Base-by-base conservation (phyloP, 371 early-diverging fungal genomes). In the Mucor irregularis region DNA sequence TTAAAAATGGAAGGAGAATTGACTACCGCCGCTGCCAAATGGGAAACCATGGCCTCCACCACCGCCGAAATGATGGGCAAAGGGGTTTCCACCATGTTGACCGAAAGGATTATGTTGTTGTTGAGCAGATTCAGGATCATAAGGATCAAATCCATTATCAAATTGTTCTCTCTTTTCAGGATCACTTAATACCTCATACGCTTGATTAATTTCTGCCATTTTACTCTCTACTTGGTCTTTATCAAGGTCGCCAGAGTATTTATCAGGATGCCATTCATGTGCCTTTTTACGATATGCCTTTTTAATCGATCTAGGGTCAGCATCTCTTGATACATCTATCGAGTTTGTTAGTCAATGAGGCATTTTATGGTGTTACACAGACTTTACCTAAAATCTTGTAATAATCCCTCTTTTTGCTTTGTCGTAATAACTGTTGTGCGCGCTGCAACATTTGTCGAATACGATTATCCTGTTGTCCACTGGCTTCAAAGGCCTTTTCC, bases 91-190 rank as follows among this genome's bases (percentile, higher is more conserved):
- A 21, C 56, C 56, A 24, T 81, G 81, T 28, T 45, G 46, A 1
- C 68, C 85, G 56, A 84, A 84, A 3, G 81, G 85, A 43, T 85
- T 78, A 2, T 64, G 73, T 14, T 71, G 68, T 24, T 60, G 61
- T 24, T 68, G 73, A 6, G 82, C 84, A 50, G 73, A 78, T 14
- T 70, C 79, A 33, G 92, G 91, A 59, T 93, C 96, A 68, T 93
- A 92, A 6, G 96, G 96, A 76, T 98, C 98, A 43, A 88, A 87
- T 5, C 98, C 98, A 60, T 88, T 89, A 69, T 98, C 97, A 59
- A 85, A 95, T 57, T 84, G 82, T 40, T 74, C 78, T 25, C 90
- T 78, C 61, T 71, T 62, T 49, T 89, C 88, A 28, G 90, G 86
- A 66, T 97, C 86, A 49, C 79, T 86, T 48, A 97, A 68, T 1